These are phyloP conservation scores for Macrophomina phaseolina DNA, from an alignment of 2,329 filamentous ascomycete genomes.

Conservation along the genomic window DNA sequence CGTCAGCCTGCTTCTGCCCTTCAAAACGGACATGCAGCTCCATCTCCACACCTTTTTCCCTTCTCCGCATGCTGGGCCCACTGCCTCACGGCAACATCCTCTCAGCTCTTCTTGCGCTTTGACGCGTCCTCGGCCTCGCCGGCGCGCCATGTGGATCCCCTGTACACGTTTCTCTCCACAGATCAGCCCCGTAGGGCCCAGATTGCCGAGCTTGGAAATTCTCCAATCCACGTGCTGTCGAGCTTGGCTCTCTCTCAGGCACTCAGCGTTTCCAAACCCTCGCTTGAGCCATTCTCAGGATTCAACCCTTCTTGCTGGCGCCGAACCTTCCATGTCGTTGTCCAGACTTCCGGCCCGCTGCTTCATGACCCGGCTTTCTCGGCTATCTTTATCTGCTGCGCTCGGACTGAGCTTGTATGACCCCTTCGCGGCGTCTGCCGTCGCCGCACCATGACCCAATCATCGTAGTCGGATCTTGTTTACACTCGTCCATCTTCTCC, in stretches of 20 bases:
- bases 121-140: conserved; percentile 2
- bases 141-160: not conserved
- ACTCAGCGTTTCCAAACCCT: not conserved
- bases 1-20: not conserved
- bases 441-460: not conserved
- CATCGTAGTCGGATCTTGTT: too few relatives aligned
- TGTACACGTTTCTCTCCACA: not conserved
- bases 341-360: not conserved
- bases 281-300: not conserved
- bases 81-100: conserved; percentile 1
- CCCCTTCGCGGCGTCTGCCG: not conserved
- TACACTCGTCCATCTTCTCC: too few relatives aligned
- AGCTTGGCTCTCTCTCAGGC: not conserved
- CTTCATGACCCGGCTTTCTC: not conserved
- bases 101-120: not conserved
- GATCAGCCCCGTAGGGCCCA: not conserved
- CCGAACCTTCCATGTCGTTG: not conserved
- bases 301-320: too few relatives aligned
- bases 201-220: not conserved
- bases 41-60: not conserved
- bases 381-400: not conserved
- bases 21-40: not conserved
- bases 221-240: not conserved
- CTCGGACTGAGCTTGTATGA: not conserved
- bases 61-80: not conserved